These are phyloP conservation scores for Xylaria cubensis DNA, from an alignment of 495 filamentous ascomycete genomes.

Conservation along the genomic window DNA sequence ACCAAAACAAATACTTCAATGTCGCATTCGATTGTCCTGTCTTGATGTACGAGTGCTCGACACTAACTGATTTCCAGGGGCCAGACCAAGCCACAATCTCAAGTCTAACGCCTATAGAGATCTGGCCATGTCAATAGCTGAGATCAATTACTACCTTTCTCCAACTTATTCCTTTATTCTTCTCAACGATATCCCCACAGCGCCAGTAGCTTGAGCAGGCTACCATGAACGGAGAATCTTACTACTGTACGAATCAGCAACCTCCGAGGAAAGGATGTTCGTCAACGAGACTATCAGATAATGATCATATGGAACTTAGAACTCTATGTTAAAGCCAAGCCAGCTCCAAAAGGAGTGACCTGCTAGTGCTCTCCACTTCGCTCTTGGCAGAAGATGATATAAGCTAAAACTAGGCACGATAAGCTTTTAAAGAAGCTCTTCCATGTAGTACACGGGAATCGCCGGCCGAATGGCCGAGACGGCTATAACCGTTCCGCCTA, in stretches of 20 bases:
- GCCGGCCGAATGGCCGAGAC: not conserved
- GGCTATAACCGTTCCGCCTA: not conserved
- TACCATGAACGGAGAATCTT: not conserved
- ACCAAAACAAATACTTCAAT: conserved; percentile 3
- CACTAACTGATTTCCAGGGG: not conserved
- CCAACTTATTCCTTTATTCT: not conserved
- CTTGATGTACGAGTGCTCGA: not conserved
- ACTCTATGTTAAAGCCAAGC: not conserved
- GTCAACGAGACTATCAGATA: not conserved
- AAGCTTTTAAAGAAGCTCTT: not conserved
- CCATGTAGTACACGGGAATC: not conserved
- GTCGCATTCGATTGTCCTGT: not conserved
- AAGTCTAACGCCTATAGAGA: not conserved
- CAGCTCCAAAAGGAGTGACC: not conserved
- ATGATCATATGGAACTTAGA: not conserved
- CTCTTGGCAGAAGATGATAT: not conserved
- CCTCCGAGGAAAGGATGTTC: not conserved
- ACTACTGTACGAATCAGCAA: not conserved
- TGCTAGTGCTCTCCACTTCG: not conserved
- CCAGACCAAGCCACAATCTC: not conserved
- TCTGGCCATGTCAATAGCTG: not conserved
- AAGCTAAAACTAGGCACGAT: conserved; percentile 1
- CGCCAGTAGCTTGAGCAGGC: not conserved
- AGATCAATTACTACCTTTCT: not conserved
- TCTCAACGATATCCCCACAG: not conserved